phyloP scores from a whole-genome alignment of 495 filamentous ascomycete species.

The Aspergillus olivimuriae region DNA sequence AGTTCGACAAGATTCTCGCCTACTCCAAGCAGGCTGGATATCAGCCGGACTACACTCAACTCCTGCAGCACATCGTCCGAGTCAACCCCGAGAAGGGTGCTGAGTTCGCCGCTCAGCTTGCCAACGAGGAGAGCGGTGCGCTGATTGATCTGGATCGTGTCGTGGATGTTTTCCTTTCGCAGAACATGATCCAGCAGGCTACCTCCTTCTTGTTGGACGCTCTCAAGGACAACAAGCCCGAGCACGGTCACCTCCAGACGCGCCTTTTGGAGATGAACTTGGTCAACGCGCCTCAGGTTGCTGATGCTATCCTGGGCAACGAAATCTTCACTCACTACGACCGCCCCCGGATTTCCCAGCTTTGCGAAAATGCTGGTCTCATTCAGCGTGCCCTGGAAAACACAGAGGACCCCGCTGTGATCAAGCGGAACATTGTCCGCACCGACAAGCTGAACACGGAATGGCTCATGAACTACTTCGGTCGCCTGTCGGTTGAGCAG shows the following conservation, averaged over 20 bases:
- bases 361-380: constrained; percentile 88
- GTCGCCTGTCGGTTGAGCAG: constrained; percentile 88
- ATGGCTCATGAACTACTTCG: constrained; percentile 89
- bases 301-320: constrained; percentile 93
- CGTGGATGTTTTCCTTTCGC: constrained; percentile 94
- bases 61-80: constrained; percentile 87
- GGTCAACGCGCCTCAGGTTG: constrained; percentile 90
- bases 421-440: constrained; percentile 82
- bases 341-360: constrained; percentile 71
- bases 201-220: constrained; percentile 96
- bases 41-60: constrained; percentile 81
- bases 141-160: constrained; percentile 91
- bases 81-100: constrained; percentile 91
- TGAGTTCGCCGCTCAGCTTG: constrained; percentile 85
- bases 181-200: constrained; percentile 95
- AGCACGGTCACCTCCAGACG: constrained; percentile 90
- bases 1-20: constrained; percentile 91
- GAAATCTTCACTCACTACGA: constrained; percentile 98
- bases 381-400: constrained; percentile 89
- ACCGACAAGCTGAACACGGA: constrained; percentile 79
- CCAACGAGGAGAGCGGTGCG: constrained; percentile 75
- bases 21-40: constrained; percentile 81
- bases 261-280: constrained; percentile 97
- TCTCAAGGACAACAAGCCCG: constrained; percentile 86
- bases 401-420: constrained; percentile 79